Evolutionary conservation across 805 yeast species (phyloP).

Genomic region (Ogataea salicorniae): DNA sequence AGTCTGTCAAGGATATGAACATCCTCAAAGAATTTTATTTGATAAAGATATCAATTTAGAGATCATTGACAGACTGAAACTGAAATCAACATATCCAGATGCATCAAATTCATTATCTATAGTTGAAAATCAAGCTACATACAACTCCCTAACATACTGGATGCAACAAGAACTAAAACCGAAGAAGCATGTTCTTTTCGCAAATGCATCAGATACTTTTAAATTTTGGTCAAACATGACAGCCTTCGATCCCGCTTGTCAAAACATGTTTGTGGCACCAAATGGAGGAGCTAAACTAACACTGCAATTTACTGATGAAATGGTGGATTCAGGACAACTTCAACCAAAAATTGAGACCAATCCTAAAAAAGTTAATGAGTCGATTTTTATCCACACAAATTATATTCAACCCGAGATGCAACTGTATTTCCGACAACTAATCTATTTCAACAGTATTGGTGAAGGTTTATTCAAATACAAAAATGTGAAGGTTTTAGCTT

Average conservation of each 20-base stretch:
- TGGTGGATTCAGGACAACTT: conserved; percentile 41
- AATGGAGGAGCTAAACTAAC: conserved; percentile 11
- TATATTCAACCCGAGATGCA: conserved; percentile 45
- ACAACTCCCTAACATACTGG: conserved; percentile 55
- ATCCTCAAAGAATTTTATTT: conserved; percentile 4
- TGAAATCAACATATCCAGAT: conserved; percentile 31
- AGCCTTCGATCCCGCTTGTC: conserved; percentile 10
- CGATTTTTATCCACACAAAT: conserved; percentile 28
- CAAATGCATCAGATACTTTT: conserved; percentile 16
- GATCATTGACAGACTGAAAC: conserved; percentile 45
- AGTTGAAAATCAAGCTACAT: conserved; percentile 56
- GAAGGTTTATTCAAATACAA: conserved; percentile 33
- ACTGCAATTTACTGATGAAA: conserved; percentile 17
- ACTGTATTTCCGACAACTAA: conserved; percentile 41
- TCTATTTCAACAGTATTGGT: conserved; percentile 26
- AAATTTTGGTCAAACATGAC: conserved; percentile 22
- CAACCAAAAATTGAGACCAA: conserved; percentile 25
- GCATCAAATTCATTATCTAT: conserved; percentile 39
- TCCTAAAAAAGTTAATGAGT: conserved; percentile 20
- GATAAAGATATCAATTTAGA: conserved; percentile 16
- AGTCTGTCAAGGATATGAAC: too few species aligned
- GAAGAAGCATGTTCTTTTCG: conserved; percentile 51
- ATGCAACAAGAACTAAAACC: conserved; percentile 62
- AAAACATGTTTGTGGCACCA: conserved; percentile 12
- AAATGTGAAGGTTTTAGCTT: conserved; percentile 65